Evolutionary conservation across 192 early-diverging fungal species (phyloP).

Genomic region (Endogone sp.): DNA sequence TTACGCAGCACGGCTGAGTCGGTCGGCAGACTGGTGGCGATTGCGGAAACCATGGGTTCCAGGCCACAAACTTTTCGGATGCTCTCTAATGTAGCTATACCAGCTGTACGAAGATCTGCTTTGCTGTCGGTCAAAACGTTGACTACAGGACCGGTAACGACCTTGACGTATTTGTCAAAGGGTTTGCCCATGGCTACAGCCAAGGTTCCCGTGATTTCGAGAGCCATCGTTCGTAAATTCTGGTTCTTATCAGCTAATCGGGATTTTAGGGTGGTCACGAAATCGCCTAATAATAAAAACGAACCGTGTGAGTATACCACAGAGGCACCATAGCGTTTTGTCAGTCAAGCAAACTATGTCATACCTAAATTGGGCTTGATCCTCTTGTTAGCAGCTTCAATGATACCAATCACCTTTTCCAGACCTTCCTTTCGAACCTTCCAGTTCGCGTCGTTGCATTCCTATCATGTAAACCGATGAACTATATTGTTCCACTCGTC

Average conservation of each 20-base stretch:
- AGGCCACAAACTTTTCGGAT: constrained; percentile 66
- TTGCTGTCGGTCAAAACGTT: constrained; percentile 88
- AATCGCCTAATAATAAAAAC: constrained; percentile 46
- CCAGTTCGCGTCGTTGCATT: constrained; percentile 84
- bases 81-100: constrained; percentile 67
- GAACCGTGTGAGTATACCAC: too few relatives aligned
- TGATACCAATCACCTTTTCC: constrained; percentile 72
- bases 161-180: constrained; percentile 70
- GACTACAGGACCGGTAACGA: constrained; percentile 66
- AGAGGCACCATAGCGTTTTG: too few relatives aligned
- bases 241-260: constrained; percentile 91
- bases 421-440: constrained; percentile 89
- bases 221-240: constrained; percentile 74
- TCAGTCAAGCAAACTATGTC: too few relatives aligned
- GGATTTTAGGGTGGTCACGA: constrained; percentile 75
- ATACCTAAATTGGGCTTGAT: constrained; percentile 72
- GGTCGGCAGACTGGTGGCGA: constrained; percentile 61
- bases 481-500: neutral
- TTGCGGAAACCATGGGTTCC: constrained; percentile 62
- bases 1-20: constrained; percentile 87
- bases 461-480: constrained; percentile 25
- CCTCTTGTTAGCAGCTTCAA: constrained; percentile 76
- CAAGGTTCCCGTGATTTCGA: constrained; percentile 76
- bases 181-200: constrained; percentile 84
- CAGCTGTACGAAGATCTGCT: constrained; percentile 74